Evolutionary conservation across 768 basidiomycete genomes (phyloP).

Genomic region (Russula compacta): DNA sequence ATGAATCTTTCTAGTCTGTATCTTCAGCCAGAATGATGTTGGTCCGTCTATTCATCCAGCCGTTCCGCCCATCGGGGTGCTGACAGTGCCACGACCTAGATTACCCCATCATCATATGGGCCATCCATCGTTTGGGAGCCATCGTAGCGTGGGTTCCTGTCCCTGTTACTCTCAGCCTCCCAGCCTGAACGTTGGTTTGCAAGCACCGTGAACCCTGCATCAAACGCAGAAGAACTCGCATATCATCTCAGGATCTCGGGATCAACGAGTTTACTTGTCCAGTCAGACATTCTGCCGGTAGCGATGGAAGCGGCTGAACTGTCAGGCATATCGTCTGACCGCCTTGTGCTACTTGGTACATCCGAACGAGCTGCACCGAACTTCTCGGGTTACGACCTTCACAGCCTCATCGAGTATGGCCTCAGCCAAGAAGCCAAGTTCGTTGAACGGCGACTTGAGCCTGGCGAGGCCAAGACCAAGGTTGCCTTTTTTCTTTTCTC

Average conservation of each 20-base stretch:
- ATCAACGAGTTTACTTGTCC: slow-evolving; percentile 23
- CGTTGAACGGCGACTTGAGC: slow-evolving; percentile 35
- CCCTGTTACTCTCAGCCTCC: neutral
- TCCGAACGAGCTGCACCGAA: neutral
- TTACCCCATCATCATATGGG: slow-evolving; percentile 14
- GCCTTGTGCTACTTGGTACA: slow-evolving; percentile 23
- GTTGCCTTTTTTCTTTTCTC: slow-evolving; percentile 63
- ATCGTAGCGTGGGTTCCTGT: slow-evolving; percentile 17
- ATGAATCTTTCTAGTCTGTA: slow-evolving; percentile 16
- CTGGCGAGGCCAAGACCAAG: slow-evolving; percentile 50
- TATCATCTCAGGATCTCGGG: slow-evolving; percentile 36
- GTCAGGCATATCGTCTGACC: slow-evolving; percentile 24
- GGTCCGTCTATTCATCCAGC: slow-evolving; percentile 14
- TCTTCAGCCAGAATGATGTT: slow-evolving; percentile 22
- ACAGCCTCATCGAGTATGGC: slow-evolving; percentile 39
- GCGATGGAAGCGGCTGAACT: slow-evolving; percentile 27
- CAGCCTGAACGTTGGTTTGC: neutral
- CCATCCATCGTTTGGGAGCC: slow-evolving; percentile 20
- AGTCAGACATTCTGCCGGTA: slow-evolving; percentile 22
- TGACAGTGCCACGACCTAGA: neutral
- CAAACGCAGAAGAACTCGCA: slow-evolving; percentile 44
- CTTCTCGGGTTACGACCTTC: slow-evolving; percentile 27
- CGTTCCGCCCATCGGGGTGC: neutral
- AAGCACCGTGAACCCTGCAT: slow-evolving; percentile 55
- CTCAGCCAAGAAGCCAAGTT: slow-evolving; percentile 31